Conservation (phyloP, 805 yeast genomes). For the Tetrapisispora namnaoensis region DNA sequence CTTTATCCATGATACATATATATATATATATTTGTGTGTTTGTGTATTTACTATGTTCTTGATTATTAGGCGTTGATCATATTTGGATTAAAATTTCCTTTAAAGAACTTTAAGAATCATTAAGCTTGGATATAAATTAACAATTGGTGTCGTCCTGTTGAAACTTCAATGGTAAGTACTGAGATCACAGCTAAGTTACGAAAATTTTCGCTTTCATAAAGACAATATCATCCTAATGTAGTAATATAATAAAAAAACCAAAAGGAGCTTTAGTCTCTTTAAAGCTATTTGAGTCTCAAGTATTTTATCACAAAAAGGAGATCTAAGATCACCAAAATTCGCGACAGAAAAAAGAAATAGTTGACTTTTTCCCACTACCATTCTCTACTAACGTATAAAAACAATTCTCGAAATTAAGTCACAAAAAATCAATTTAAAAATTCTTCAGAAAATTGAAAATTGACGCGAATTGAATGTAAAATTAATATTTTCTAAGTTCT, state of each 20-base stretch:
- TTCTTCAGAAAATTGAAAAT: too few species aligned
- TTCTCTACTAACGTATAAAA: too few species aligned
- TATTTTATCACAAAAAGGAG: background rate
- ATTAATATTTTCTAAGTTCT: too few species aligned
- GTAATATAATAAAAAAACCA: background rate
- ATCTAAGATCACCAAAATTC: slow-evolving; percentile 2
- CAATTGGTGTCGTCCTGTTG: background rate
- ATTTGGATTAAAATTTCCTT: background rate
- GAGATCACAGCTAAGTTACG: background rate
- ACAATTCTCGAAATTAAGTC: too few species aligned
- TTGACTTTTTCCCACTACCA: background rate
- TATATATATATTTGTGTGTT: background rate
- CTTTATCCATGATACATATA: background rate
- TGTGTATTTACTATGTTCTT: too few species aligned
- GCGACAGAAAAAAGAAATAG: slow-evolving; percentile 1
- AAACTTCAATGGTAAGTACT: background rate
- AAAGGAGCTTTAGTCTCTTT: background rate
- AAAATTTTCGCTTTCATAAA: background rate
- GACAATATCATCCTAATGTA: background rate
- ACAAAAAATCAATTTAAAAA: too few species aligned
- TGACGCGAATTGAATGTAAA: too few species aligned
- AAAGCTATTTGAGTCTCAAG: background rate
- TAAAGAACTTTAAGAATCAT: background rate
- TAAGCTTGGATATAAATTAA: background rate
- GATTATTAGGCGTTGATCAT: background rate